phyloP scores from a whole-genome alignment of 805 yeast species.

The Candida krabiensis region DNA sequence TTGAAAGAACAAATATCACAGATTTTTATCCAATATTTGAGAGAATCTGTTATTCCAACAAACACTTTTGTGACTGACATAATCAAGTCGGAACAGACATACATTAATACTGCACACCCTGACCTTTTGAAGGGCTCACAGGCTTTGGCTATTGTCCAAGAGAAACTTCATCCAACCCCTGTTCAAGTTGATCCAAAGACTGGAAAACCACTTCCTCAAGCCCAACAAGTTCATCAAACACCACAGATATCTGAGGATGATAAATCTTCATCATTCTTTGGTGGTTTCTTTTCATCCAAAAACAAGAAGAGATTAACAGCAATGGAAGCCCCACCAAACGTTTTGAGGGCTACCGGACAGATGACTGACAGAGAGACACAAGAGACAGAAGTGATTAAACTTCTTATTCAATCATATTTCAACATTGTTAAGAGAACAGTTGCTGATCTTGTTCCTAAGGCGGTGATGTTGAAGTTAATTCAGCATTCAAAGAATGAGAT shows the following conservation, averaged over 20 bases:
- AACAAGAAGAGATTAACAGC: slow-evolving; percentile 91
- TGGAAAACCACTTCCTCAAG: slow-evolving; percentile 70
- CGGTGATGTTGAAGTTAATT: slow-evolving; percentile 89
- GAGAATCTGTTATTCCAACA: slow-evolving; percentile 81
- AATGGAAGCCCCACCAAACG: slow-evolving; percentile 97
- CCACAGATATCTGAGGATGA: slow-evolving; percentile 42
- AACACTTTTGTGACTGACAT: slow-evolving; percentile 81
- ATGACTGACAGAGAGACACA: slow-evolving; percentile 93
- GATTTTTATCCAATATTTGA: slow-evolving; percentile 74
- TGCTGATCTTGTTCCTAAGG: slow-evolving; percentile 92
- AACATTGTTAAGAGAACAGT: slow-evolving; percentile 91
- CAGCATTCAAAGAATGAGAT: slow-evolving; percentile 81
- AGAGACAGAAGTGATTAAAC: slow-evolving; percentile 96
- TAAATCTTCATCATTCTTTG: slow-evolving; percentile 78
- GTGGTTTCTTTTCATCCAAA: slow-evolving; percentile 90
- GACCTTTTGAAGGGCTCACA: slow-evolving; percentile 92
- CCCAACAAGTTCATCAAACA: slow-evolving; percentile 30
- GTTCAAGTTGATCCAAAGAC: slow-evolving; percentile 84
- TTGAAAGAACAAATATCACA: slow-evolving; percentile 84
- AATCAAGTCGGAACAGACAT: slow-evolving; percentile 84
- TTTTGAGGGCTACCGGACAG: slow-evolving; percentile 86
- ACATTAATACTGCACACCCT: slow-evolving; percentile 97
- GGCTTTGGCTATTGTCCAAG: slow-evolving; percentile 91
- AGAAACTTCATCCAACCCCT: slow-evolving; percentile 78
- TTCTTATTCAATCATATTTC: slow-evolving; percentile 86